Evolutionary conservation across 768 basidiomycete species (phyloP).

Genomic region (Pulveroboletus sp.): DNA sequence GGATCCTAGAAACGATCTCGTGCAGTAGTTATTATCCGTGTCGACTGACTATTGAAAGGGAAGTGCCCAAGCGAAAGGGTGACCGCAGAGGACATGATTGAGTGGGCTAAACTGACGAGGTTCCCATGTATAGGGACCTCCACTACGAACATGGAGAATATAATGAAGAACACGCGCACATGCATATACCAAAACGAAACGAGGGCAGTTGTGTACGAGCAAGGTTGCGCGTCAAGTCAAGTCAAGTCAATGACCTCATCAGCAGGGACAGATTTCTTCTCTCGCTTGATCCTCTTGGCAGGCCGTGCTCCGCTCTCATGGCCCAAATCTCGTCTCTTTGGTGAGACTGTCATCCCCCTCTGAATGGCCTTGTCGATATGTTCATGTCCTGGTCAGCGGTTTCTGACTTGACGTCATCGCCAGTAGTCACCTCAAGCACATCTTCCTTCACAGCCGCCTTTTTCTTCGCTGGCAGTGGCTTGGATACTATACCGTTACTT

Average conservation of each 20-base stretch:
- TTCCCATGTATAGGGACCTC: too few species aligned
- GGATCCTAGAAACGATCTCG: too few species aligned
- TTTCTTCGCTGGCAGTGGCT: constrained; percentile 2
- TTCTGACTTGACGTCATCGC: constrained; percentile 9
- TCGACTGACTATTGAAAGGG: too few species aligned
- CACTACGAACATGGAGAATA: too few species aligned
- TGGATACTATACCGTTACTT: constrained; percentile 25
- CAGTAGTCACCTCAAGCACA: constrained; percentile 22
- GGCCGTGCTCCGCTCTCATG: constrained; percentile 4
- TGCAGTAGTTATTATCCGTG: too few species aligned
- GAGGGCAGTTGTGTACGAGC: background rate
- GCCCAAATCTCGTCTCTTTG: constrained; percentile 5
- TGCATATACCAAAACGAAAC: background rate
- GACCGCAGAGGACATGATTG: too few species aligned
- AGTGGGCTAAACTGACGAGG: too few species aligned
- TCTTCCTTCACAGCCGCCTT: background rate
- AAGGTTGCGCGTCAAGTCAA: constrained; percentile 19
- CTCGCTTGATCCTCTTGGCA: constrained; percentile 27
- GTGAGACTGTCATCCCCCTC: background rate
- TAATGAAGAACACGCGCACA: too few species aligned
- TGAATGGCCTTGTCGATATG: constrained; percentile 2
- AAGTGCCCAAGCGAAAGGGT: too few species aligned
- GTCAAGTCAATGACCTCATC: constrained; percentile 31
- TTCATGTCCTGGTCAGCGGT: background rate
- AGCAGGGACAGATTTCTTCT: constrained; percentile 9